Conservation (phyloP, 1,284 basidiomycete species). For the Pyrrhoderma lamaoense region DNA sequence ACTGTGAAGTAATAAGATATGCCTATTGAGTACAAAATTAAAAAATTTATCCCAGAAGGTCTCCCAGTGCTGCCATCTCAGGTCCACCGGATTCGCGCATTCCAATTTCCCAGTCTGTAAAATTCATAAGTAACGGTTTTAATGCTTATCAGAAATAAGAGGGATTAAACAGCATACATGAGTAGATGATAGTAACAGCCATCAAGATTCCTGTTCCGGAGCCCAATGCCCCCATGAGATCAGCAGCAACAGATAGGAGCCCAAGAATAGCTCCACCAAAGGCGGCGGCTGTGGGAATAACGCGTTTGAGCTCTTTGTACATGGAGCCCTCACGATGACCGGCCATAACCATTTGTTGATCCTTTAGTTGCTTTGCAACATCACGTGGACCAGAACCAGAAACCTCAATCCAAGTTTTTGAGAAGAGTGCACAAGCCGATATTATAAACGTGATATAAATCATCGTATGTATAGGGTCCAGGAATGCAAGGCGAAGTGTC, state of each 20-base stretch:
- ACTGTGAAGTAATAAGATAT: too few relatives aligned
- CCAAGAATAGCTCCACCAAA: slow-evolving; percentile 96
- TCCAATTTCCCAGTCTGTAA: slow-evolving; percentile 69
- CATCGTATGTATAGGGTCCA: slow-evolving; percentile 90
- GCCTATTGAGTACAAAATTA: too few relatives aligned
- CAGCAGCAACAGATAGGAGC: slow-evolving; percentile 89
- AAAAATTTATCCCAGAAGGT: slow-evolving; percentile 37
- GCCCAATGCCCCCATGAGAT: slow-evolving; percentile 93
- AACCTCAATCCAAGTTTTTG: slow-evolving; percentile 98
- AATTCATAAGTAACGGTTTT: slow-evolving; percentile 1
- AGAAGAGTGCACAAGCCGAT: slow-evolving; percentile 93
- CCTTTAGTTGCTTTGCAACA: slow-evolving; percentile 97
- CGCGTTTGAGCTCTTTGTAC: slow-evolving; percentile 98
- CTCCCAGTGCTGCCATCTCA: slow-evolving; percentile 67
- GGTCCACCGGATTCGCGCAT: slow-evolving; percentile 71
- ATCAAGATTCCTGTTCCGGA: slow-evolving; percentile 97
- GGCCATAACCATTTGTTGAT: slow-evolving; percentile 98
- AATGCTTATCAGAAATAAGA: not conserved
- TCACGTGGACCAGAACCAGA: slow-evolving; percentile 94
- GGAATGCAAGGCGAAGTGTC: slow-evolving; percentile 78
- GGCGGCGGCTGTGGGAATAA: slow-evolving; percentile 95
- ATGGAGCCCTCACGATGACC: slow-evolving; percentile 95
- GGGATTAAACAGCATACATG: slow-evolving; percentile 49
- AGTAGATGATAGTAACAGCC: slow-evolving; percentile 97
- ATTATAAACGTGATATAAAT: slow-evolving; percentile 93